A percentile compares a stretch with the other conserved stretches of the same genome.
Conservation (phyloP, 306 rosid genomes). For the Ammopiptanthus mongolicus region DNA sequence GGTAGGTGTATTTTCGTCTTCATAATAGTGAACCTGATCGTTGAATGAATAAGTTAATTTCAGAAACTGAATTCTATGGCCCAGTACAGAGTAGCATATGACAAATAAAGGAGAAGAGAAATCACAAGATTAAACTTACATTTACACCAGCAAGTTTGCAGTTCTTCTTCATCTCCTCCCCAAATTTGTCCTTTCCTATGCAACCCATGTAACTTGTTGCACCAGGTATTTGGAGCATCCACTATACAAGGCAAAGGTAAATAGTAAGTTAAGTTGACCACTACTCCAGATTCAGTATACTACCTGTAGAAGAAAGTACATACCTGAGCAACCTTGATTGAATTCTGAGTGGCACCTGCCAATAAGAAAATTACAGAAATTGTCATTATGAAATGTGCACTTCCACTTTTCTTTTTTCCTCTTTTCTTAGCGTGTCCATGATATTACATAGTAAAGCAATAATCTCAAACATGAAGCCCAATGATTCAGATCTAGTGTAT, state of each 20-base stretch:
- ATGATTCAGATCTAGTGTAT: slow-evolving; percentile 15
- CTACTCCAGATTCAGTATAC: not conserved
- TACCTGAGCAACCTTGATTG: slow-evolving; percentile 93
- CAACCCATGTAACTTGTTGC: slow-evolving; percentile 90
- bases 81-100: not conserved
- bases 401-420: not conserved
- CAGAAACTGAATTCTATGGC: not conserved
- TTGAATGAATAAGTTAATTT: slow-evolving; percentile 9
- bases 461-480: not conserved
- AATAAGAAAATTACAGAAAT: slow-evolving; percentile 1
- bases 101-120: slow-evolving; percentile 8
- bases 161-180: slow-evolving; percentile 83
- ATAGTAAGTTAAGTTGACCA: not conserved
- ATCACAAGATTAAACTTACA: slow-evolving; percentile 38
- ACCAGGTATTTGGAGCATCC: slow-evolving; percentile 87
- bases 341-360: slow-evolving; percentile 91
- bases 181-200: slow-evolving; percentile 93
- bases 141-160: slow-evolving; percentile 69
- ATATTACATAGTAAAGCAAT: not conserved
- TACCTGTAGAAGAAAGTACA: not conserved
- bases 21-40: slow-evolving; percentile 80
- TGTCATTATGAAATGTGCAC: not conserved
- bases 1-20: slow-evolving; percentile 77
- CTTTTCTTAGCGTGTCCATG: not conserved
- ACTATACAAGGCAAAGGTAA: slow-evolving; percentile 35